Conservation (phyloP, 768 basidiomycete genomes). For the Hericium erinaceus region DNA sequence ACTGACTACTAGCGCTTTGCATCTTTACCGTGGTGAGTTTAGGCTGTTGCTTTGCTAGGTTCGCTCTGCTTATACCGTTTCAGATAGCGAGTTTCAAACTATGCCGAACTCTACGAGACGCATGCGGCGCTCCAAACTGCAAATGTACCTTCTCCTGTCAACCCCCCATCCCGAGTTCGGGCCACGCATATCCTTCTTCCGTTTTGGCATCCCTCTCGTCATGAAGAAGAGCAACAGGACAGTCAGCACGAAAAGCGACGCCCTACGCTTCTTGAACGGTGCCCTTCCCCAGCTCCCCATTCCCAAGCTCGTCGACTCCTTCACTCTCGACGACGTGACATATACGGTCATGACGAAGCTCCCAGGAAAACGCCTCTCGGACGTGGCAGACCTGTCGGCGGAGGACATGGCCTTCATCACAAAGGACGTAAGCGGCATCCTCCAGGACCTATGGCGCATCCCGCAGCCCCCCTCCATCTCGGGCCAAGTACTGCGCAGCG, state of each 20-base stretch:
- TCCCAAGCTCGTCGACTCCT: slow-evolving; percentile 15
- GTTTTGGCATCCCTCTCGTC: slow-evolving; percentile 16
- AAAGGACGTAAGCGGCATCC: slow-evolving; percentile 6
- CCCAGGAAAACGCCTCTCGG: slow-evolving; percentile 10
- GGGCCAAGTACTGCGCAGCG: slow-evolving; percentile 18
- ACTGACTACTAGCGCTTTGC: no score
- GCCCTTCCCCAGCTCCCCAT: slow-evolving; percentile 16
- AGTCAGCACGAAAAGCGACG: slow-evolving; percentile 16
- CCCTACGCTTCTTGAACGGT: slow-evolving; percentile 14
- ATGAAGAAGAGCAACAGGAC: slow-evolving; percentile 11
- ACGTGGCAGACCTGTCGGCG: slow-evolving; percentile 1
- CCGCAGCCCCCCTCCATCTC: slow-evolving; percentile 10
- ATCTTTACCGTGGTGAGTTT: no score
- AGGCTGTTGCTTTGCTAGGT: no score
- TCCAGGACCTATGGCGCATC: slow-evolving; percentile 15
- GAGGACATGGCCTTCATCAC: neutral
- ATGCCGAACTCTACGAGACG: no score
- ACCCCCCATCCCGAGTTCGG: neutral
- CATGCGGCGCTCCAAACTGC: no score
- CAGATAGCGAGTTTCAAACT: no score
- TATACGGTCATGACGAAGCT: slow-evolving; percentile 19
- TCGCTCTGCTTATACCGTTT: no score
- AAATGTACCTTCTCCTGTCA: neutral
- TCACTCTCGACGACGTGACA: slow-evolving; percentile 8
- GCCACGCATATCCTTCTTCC: slow-evolving; percentile 5